Base-by-base conservation (phyloP, 2,329 filamentous ascomycete genomes). In the Colletotrichum tropicale region DNA sequence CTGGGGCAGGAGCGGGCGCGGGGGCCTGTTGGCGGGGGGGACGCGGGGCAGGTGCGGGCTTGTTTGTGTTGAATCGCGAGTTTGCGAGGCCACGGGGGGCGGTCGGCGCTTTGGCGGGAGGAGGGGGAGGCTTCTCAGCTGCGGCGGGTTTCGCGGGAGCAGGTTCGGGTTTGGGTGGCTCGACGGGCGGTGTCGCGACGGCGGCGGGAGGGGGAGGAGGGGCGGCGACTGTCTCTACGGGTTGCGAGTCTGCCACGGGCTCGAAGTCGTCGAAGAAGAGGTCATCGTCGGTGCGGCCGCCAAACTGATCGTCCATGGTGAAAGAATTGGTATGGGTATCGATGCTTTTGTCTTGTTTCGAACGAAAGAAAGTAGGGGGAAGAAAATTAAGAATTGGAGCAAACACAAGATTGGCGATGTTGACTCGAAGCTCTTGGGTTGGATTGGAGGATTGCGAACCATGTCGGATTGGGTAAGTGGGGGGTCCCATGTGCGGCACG, bases 261-360 rank as follows among this genome's bases (percentile, higher is more conserved):
- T 92, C 91, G 74, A 92, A 91, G 79, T 92, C 91, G 78, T 92
- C 91, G 76, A 89, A 88, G 80, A 92, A 92, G 75, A 92, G 86
- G 80, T 92, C 91, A 78, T 92, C 91, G 80, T 92, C 91, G 61
- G 91, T 92, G 24, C 91, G 87, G 64, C 90, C 90, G 75, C 88
- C 87, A 78, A 92, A 92, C 80, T 92, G 90, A 78, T 92, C 90
- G 26, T 92, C 90, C 90, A 92, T 92, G 77, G 56, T 71, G 71
- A 61, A 6, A 15, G 24, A 26, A 21, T 18, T 15, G n/a, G 9
- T 67, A 68, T 13, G 30, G 69, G 64, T 30, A 70, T 52, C 36
- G 18, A 34, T 69, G 34, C 32, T 18, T 9, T 48, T 28, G 13
- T 12, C 4, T 48, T 21, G 43, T 21, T 52, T 28, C 4, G 18